Percentiles rank a stretch among this genome's conserved stretches.
phyloP scores from a whole-genome alignment of 306 rosid species.

The Acacia acuminata region DNA sequence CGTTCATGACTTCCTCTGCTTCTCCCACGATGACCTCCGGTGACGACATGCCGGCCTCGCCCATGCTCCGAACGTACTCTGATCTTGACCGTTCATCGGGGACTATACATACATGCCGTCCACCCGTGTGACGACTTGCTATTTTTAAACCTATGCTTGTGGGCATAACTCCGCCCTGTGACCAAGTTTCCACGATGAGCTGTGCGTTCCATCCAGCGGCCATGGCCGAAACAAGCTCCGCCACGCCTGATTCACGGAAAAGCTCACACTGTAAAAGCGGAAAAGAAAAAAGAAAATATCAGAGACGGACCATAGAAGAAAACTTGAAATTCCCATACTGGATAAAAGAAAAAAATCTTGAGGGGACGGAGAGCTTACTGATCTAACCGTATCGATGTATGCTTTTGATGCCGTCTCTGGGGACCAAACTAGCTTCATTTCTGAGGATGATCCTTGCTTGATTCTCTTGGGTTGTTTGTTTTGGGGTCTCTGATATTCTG shows the following conservation, averaged over 20 bases:
- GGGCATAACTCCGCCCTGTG: slow-evolving; percentile 66
- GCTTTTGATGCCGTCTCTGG: slow-evolving; percentile 86
- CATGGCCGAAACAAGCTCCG: slow-evolving; percentile 89
- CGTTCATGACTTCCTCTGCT: slow-evolving; percentile 67
- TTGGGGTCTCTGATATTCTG: not conserved
- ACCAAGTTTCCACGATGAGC: slow-evolving; percentile 91
- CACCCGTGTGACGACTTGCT: slow-evolving; percentile 73
- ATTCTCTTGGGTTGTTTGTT: not conserved
- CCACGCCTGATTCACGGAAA: slow-evolving; percentile 68
- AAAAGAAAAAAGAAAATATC: not conserved
- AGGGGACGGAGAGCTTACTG: slow-evolving; percentile 41
- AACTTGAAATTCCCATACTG: not conserved
- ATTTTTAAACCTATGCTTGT: slow-evolving; percentile 74
- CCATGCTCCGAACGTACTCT: slow-evolving; percentile 61
- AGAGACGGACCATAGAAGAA: not conserved
- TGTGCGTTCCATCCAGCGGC: slow-evolving; percentile 93
- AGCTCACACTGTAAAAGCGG: slow-evolving; percentile 58
- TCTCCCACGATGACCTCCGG: slow-evolving; percentile 73
- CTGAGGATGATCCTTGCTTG: not conserved
- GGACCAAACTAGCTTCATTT: slow-evolving; percentile 92
- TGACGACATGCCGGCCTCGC: slow-evolving; percentile 37
- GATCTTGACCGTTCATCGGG: slow-evolving; percentile 67
- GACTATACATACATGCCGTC: slow-evolving; percentile 80
- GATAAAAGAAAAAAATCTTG: not conserved
- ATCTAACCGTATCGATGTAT: slow-evolving; percentile 84